Evolutionary conservation across 2,329 filamentous ascomycete species (phyloP).

Genomic region (Scolecobasidium constrictum): DNA sequence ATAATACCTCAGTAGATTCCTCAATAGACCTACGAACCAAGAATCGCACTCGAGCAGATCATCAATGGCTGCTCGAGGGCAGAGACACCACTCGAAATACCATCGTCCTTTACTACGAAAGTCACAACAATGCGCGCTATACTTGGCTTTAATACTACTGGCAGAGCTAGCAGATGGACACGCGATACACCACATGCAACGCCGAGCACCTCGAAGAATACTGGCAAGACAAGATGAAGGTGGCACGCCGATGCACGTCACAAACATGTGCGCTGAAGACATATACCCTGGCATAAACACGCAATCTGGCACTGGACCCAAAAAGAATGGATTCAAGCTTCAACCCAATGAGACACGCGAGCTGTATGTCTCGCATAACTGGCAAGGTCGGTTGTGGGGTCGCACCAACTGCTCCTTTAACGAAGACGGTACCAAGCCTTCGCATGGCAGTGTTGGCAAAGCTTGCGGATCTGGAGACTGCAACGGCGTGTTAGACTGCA

Average conservation of each 20-base stretch:
- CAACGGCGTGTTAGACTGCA: constrained; percentile 56
- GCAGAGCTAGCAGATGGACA: neutral
- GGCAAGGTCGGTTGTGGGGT: constrained; percentile 76
- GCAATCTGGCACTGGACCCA: constrained; percentile 58
- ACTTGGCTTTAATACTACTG: neutral
- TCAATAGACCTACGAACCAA: too few relatives aligned
- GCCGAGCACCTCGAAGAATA: constrained; percentile 13
- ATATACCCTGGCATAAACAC: constrained; percentile 71
- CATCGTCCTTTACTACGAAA: too few relatives aligned
- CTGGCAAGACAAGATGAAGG: constrained; percentile 8
- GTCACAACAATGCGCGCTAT: too few relatives aligned
- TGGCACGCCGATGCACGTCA: constrained; percentile 48
- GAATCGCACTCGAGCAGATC: too few relatives aligned
- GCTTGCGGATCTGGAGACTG: constrained; percentile 72
- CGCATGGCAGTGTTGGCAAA: constrained; percentile 32
- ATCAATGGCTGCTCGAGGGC: too few relatives aligned
- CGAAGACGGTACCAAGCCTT: constrained; percentile 45
- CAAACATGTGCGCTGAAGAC: constrained; percentile 59
- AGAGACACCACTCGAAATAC: too few relatives aligned
- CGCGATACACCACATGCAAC: constrained; percentile 8
- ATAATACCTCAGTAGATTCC: too few relatives aligned
- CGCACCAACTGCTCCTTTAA: constrained; percentile 75
- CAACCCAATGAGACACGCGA: constrained; percentile 44
- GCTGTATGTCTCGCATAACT: constrained; percentile 58
- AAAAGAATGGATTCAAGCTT: constrained; percentile 58